Base-by-base conservation (phyloP, 2,329 filamentous ascomycete species). In the Epichloe aotearoae region DNA sequence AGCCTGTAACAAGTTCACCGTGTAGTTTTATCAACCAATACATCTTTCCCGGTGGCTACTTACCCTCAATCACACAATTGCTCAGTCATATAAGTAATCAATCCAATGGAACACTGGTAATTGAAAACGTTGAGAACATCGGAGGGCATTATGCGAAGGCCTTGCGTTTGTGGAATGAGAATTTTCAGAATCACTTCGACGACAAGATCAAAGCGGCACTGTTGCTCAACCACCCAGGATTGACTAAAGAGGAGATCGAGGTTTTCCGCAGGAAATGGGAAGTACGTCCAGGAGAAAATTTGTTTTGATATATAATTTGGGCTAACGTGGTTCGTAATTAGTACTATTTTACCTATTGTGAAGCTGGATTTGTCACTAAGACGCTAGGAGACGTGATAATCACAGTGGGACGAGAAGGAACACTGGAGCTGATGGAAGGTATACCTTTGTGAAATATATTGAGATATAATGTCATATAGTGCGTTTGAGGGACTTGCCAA, bases 271-370 rank as follows among this genome's bases (percentile, higher is more conserved):
- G 78, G 55, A 87, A 86, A 62, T 88, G 84, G 84, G 76, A 85
- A 71, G 76, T 77, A 59, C 63, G 72, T 62, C 37, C 14, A 48
- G 17, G 33, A 19, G 6, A 17, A 48, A 30, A 23, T 4, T 30
- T 17, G 20, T 10, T 10, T 17, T 41, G 30, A 41, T 23, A 12
- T 33, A 10, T 43, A 39, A 36, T n/a, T 47, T 37, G 41, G 47
- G 56, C 53, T 57, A 40, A 50, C 52, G 54, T 40, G 53, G 12
- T 34, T 30, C 15, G 11, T 33, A 6, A 14, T 5, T 20, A 80
- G 71, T 88, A 87, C 59, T 88, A 88, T 62, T 88, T 88, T 64
- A 73, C 77, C 20, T 88, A 88, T 61, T 87, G 83, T 55, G 84
- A 88, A 63, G 83, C 83, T 39, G 84, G 83, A 0, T 88, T 88